A percentile compares a stretch with the other conserved stretches of the same genome.
These are phyloP conservation scores for Porodaedalea pini DNA, from an alignment of 1,284 basidiomycete genomes.

Conservation along the genomic window DNA sequence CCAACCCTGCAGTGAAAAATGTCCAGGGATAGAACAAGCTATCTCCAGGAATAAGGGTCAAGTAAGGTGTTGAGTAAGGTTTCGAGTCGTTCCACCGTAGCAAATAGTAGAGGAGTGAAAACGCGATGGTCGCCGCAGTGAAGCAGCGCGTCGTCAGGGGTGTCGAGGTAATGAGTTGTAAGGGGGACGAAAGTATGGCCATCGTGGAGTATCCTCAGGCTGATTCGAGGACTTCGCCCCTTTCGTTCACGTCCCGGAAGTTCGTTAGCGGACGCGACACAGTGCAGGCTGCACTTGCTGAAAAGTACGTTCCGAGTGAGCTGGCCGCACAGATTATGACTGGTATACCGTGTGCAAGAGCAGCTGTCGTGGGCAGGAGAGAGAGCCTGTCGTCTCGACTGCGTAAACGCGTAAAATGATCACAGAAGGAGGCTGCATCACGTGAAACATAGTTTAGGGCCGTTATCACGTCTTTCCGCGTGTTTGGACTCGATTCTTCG, in stretches of 20 bases:
- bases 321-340: no score
- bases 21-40: conserved; percentile 93
- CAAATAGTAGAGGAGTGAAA: conserved; percentile 65
- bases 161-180: conserved; percentile 63
- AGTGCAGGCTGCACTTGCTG: no score
- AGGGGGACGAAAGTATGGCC: conserved; percentile 70
- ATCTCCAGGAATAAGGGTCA: conserved; percentile 81
- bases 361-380: no score
- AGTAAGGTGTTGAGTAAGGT: conserved; percentile 58
- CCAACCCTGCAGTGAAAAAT: conserved; percentile 80
- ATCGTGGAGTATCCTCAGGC: conserved; percentile 36
- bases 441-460: neutral
- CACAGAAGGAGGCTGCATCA: neutral
- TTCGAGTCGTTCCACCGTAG: conserved; percentile 50
- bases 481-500: neutral
- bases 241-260: neutral
- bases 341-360: no score
- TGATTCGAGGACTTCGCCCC: neutral
- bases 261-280: no score
- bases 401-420: neutral
- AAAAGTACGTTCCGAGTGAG: no score
- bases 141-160: conserved; percentile 79
- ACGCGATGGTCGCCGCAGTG: conserved; percentile 62
- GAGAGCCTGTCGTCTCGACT: no score
- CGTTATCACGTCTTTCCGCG: neutral